Percentiles rank a stretch among this genome's conserved stretches.
Conservation (phyloP, 2,329 filamentous ascomycete genomes). For the Alternaria angustiovoidea region DNA sequence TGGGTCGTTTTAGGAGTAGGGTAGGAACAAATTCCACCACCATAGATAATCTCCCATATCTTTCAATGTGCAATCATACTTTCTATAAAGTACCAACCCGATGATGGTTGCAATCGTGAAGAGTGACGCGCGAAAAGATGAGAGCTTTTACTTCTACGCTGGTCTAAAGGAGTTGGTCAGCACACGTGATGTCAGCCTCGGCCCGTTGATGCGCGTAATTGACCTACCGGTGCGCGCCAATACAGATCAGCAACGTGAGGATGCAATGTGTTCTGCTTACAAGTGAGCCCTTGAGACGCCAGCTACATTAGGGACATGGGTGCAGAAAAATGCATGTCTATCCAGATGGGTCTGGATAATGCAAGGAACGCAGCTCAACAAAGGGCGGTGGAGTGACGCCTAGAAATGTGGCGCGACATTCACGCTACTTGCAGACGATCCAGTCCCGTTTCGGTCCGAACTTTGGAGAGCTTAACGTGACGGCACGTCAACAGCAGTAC, state of each 20-base stretch:
- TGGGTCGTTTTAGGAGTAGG: background rate
- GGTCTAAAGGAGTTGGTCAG: background rate
- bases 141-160: background rate
- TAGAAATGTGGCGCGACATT: conserved; percentile 33
- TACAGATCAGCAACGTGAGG: background rate
- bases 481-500: conserved; percentile 14
- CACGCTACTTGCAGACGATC: conserved; percentile 13
- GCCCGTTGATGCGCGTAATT: background rate
- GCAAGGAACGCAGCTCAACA: background rate
- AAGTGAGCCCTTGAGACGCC: background rate
- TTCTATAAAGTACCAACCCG: background rate
- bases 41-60: background rate
- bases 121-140: no score
- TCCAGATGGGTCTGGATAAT: background rate
- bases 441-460: background rate
- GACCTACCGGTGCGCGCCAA: background rate
- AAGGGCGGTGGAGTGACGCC: conserved; percentile 28
- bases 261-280: background rate
- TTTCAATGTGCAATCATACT: background rate
- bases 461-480: conserved; percentile 11
- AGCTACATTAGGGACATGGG: background rate
- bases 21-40: background rate
- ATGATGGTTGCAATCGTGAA: background rate
- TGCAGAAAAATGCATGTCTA: background rate
- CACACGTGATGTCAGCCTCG: background rate